Conservation (phyloP, 768 basidiomycete species). For the Amanita pseudoporphyria region DNA sequence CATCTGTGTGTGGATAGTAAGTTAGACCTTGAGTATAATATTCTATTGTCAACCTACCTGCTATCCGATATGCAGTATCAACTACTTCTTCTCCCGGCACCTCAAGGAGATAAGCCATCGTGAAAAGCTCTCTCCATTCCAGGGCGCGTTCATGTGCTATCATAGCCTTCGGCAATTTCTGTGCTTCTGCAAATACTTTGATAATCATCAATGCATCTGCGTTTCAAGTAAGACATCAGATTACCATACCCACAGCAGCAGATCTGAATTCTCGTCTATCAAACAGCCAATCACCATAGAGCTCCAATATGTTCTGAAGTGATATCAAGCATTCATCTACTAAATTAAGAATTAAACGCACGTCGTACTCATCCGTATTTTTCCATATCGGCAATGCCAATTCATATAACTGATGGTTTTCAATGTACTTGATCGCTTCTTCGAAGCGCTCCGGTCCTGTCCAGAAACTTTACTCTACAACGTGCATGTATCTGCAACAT, state of each 20-base stretch:
- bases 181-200: constrained; percentile 51
- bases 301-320: constrained; percentile 51
- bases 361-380: constrained; percentile 52
- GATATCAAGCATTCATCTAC: neutral
- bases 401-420: constrained; percentile 66
- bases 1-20: constrained; percentile 42
- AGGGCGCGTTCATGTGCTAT: constrained; percentile 79
- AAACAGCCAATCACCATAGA: constrained; percentile 84
- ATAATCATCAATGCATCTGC: neutral
- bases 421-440: constrained; percentile 74
- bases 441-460: constrained; percentile 63
- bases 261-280: constrained; percentile 77
- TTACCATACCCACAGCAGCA: constrained; percentile 62
- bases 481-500: neutral
- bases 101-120: constrained; percentile 50
- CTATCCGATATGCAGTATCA: constrained; percentile 65
- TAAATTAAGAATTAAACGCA: constrained; percentile 20
- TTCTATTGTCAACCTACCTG: constrained; percentile 42
- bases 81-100: constrained; percentile 45
- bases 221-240: neutral
- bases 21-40: neutral
- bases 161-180: constrained; percentile 63
- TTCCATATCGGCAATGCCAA: constrained; percentile 70
- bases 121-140: constrained; percentile 89
- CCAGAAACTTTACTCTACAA: neutral